Evolutionary conservation across 2,329 filamentous ascomycete genomes (phyloP), one percentile per base, ranked within the genome.

Genomic region (Phyllosticta citribraziliensis): DNA sequence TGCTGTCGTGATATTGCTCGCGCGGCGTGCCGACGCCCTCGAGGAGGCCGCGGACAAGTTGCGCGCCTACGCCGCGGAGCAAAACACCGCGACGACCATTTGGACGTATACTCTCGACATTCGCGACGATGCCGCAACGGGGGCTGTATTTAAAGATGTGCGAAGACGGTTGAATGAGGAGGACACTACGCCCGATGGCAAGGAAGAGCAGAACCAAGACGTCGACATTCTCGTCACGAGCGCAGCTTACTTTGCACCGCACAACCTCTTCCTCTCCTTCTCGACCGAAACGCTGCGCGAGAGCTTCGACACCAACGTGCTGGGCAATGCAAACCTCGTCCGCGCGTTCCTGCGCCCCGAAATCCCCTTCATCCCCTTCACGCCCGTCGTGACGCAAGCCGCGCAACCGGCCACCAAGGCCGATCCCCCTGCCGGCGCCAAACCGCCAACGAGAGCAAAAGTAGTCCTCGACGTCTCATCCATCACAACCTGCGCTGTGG

Each of bases 1-100:
- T 8, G 58, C 68, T 2, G 67, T 65, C 1, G 68, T 80, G 25
- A 71, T 75, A 10, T 68, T 82, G 50, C 62, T 74, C 0, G 75
- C 72, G 8, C 76, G 78, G 6, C 73, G 72, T 2, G 35, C 65
- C 0, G 65, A 67, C 5, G 66, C 67, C 1, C 69, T 78, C 17
- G 62, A 72, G 1, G 62, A 65, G 2, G 57, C 57, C 10, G n/a
- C 52, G 1, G 19, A 11, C 3, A 19, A 4, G 0, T 50, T 58
- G 14, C 57, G 30, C 22, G 35, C 35, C 40, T 24, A n/a, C 2
- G 3, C 24, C 19, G 56, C 51, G 9, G 33, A 53, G 17, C 5
- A 17, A 20, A 30, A 33, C n/a, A 51, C 62, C 14, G 25, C n/a
- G 5, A 61, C 55, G 3, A 57, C 58, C 5, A 56, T 65, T 20